phyloP scores from a whole-genome alignment of 306 rosid species.

The Trifolium dubium region DNA sequence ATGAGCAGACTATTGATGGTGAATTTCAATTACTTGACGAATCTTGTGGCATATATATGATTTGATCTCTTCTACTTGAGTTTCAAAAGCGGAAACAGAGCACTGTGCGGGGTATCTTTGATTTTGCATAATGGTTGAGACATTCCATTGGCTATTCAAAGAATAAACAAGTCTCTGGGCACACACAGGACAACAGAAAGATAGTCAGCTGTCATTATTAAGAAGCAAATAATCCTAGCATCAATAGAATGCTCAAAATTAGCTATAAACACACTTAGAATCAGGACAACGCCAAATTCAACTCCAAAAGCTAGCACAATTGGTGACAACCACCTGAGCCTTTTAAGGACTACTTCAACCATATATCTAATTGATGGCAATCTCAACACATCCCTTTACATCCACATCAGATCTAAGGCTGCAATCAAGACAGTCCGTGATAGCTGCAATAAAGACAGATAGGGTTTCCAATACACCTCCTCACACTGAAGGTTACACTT shows the following conservation, averaged over 20 bases:
- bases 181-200: slow-evolving; percentile 23
- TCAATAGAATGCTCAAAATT: neutral
- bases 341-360: slow-evolving; percentile 12
- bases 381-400: neutral
- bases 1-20: slow-evolving; percentile 26
- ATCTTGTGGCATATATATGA: slow-evolving; percentile 60
- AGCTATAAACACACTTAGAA: neutral
- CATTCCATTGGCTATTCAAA: slow-evolving; percentile 58
- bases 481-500: neutral
- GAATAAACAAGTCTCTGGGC: slow-evolving; percentile 69
- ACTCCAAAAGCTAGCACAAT: neutral
- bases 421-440: neutral
- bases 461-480: slow-evolving; percentile 7
- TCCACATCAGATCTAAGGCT: neutral
- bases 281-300: neutral
- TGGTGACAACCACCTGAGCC: neutral
- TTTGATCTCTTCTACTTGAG: slow-evolving; percentile 67
- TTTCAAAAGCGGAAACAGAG: slow-evolving; percentile 70
- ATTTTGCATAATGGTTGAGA: slow-evolving; percentile 83
- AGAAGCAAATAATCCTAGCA: slow-evolving; percentile 30
- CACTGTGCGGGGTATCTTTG: slow-evolving; percentile 73
- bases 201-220: slow-evolving; percentile 20
- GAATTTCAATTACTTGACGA: slow-evolving; percentile 65
- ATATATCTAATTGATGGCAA: neutral
- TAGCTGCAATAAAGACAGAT: neutral